Base-by-base conservation (phyloP, 306 rosid genomes). In the Fragaria ananassa region DNA sequence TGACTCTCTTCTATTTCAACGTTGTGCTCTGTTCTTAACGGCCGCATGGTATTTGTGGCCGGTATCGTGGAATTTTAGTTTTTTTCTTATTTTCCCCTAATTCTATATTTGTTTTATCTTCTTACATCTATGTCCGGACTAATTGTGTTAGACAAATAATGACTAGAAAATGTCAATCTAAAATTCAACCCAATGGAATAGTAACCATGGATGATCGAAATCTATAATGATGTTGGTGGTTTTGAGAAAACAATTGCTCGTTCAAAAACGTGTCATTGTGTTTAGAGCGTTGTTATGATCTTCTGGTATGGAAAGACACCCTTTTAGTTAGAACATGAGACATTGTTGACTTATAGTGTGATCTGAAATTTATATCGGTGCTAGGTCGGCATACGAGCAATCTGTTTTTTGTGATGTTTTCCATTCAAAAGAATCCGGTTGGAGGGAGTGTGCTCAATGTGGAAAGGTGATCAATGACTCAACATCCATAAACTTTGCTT, bases 361-460 rank as follows among this genome's bases (percentile, higher is more conserved):
- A 74, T 47, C 14, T 35, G 63, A 17, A 66, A 23, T 65, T 62
- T 49, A 23, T 46, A 64, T 73, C 8, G 53, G 44, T 62, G 72
- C 54, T 82, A 95, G 99, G 88, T 83, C 91, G 88, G 96, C 90
- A 8, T 92, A 90, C 78, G 99, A 95, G 83, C 88, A 95, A 79
- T 89, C 90, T 31, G 47, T 81, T 8, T 95, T 83, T 83, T 95
- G 99, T 79, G 89, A 89, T 60, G 68, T 83, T n/a, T 95, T 85
- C 82, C 99, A 95, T 76, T 79, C 90, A 12, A 78, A 85, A 25
- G 99, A 92, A 78, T 87, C 99, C 69, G 97, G 99, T 75, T 95
- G 99, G 99, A 89, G 99, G 82, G 91, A 95, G 56, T 95, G 99
- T 78, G 50, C 80, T 35, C 72, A 78, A 25, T 95, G 99, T 80